Percentiles rank a stretch among this genome's conserved stretches.
Evolutionary conservation across 2,329 filamentous ascomycete genomes (phyloP).

Genomic region (Fusarium keratoplasticum): DNA sequence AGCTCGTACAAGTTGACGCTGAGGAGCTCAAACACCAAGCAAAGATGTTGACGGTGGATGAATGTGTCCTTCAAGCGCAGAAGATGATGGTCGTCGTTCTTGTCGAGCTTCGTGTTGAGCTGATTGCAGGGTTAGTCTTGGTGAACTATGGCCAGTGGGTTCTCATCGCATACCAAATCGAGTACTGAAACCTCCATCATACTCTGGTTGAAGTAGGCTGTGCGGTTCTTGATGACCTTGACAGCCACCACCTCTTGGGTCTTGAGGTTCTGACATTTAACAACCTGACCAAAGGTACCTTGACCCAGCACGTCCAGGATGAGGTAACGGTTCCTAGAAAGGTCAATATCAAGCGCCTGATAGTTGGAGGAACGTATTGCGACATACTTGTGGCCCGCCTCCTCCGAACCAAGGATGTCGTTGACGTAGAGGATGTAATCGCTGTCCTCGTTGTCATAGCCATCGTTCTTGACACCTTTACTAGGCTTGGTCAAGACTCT

Average conservation of each 20-base stretch:
- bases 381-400: conserved; percentile 93
- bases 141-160: background rate
- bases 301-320: conserved; percentile 97
- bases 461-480: conserved; percentile 98
- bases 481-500: conserved; percentile 97
- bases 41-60: conserved; percentile 96
- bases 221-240: conserved; percentile 99
- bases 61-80: conserved; percentile 97
- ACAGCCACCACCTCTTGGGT: conserved; percentile 98
- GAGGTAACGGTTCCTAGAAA: conserved; percentile 86
- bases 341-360: conserved; percentile 17
- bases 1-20: conserved; percentile 98
- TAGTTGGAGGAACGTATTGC: background rate
- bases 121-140: conserved; percentile 53
- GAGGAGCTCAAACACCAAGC: conserved; percentile 93
- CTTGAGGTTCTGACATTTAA: conserved; percentile 98
- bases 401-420: conserved; percentile 96
- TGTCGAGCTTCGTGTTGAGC: conserved; percentile 98
- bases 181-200: conserved; percentile 99
- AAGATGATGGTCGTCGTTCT: conserved; percentile 98
- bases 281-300: conserved; percentile 97
- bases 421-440: conserved; percentile 99
- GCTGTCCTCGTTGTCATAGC: conserved; percentile 98
- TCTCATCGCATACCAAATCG: conserved; percentile 75
- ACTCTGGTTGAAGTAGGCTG: conserved; percentile 99